Conservation (phyloP, 202 grass and related monocot species). For the Sporobolus alterniflorus region DNA sequence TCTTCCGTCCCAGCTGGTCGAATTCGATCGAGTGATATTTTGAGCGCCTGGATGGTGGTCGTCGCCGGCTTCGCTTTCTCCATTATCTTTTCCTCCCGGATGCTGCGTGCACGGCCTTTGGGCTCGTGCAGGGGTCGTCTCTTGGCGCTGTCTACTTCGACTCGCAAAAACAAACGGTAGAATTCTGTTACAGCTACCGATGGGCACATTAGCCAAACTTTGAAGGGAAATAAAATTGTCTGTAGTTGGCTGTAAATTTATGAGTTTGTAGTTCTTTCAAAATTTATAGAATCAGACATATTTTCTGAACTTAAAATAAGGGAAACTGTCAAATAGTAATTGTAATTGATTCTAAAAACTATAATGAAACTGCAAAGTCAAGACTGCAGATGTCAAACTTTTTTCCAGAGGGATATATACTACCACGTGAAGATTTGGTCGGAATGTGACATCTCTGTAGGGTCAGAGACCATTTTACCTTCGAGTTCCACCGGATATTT, state of each 20-base stretch:
- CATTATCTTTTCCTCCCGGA: background rate
- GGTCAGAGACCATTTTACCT: background rate
- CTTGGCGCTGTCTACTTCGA: background rate
- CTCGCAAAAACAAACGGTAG: background rate
- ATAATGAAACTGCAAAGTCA: too few species aligned
- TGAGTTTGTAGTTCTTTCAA: too few species aligned
- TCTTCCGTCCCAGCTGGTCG: conserved; percentile 23
- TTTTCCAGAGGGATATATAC: background rate
- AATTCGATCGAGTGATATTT: conserved; percentile 15
- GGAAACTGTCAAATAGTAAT: too few species aligned
- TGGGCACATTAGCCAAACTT: background rate
- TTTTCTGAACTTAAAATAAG: too few species aligned
- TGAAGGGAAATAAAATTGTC: too few species aligned
- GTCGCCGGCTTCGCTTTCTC: background rate
- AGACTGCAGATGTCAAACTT: background rate
- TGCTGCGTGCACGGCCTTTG: conserved; percentile 26
- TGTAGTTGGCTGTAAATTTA: too few species aligned
- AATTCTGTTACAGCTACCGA: conserved; percentile 14
- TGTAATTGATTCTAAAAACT: too few species aligned
- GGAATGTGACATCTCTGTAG: background rate
- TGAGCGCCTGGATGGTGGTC: background rate
- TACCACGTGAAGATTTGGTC: background rate
- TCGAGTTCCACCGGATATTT: conserved; percentile 11
- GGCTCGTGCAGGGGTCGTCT: conserved; percentile 16
- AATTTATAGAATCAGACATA: too few species aligned